Evolutionary conservation across 805 yeast genomes (phyloP), one percentile per base, ranked within the genome.

Genomic region (Lipomyces mesembrius): DNA sequence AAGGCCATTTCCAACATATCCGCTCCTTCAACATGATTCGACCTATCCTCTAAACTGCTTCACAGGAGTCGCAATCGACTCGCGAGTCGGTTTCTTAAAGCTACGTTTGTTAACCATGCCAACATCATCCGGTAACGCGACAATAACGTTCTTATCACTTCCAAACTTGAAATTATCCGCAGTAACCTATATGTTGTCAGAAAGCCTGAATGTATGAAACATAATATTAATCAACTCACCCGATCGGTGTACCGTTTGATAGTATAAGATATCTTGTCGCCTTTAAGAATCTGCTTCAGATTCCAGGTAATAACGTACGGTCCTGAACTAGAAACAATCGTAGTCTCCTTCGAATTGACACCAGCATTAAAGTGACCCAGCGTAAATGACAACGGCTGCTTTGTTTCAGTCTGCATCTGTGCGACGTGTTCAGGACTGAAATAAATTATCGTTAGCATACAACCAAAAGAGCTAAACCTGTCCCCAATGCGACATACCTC

Each of bases 291-390:
- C 68, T 87, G 85, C 71, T 80, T 83, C 75, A 92, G 77, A 12
- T 89, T 87, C 97, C 97, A 92, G 0, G 90, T 83, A 27, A 92
- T 84, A 29, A 92, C 89, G 77, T 86, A 92, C 22, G 93, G 94
- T 1, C 97, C 97, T 1, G 88, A 82, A 3, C 94, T 87, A 0
- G 96, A 84, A 29, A 91, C 87, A 60, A 92, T 89, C 1, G 88
- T 82, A 22, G 89, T 87, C 74, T 89, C 95, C 68, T 84, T 85
- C 32, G 85, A 75, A 59, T 83, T 82, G n/a, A 85, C 63, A 54
- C 92, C 92, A 32, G 88, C 82, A 76, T 92, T 90, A 82, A 92
- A 92, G 71, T 84, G 84, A 4, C 96, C 97, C 65, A 83, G 83
- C 2, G 95, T 86, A 77, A 91, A 92, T 27, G 79, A 74, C 17